phyloP scores from a whole-genome alignment of 1,284 basidiomycete genomes.

The Marasmius oreades region DNA sequence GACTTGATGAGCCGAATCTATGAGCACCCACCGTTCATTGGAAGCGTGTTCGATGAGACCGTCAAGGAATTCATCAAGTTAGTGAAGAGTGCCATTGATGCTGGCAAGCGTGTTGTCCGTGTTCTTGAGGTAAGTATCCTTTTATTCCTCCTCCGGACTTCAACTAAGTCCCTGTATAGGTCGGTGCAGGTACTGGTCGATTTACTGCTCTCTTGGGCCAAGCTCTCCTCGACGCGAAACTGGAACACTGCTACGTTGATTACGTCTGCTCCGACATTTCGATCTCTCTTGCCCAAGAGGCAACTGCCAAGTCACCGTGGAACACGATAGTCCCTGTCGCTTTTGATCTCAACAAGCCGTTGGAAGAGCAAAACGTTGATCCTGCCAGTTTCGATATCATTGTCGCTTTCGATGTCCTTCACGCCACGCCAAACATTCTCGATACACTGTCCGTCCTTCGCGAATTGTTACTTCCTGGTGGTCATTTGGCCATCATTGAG shows the following conservation, averaged over 20 bases:
- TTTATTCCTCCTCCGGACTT: background rate
- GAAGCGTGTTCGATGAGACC: conserved; percentile 16
- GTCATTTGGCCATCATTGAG: conserved; percentile 11
- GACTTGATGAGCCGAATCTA: conserved; percentile 22
- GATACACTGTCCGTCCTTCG: conserved; percentile 12
- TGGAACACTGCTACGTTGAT: conserved; percentile 18
- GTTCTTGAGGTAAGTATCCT: conserved; percentile 20
- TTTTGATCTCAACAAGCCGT: conserved; percentile 17
- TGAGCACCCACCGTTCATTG: conserved; percentile 16
- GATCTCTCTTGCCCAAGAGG: conserved; percentile 18
- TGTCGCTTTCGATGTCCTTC: conserved; percentile 20
- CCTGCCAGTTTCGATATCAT: conserved; percentile 22
- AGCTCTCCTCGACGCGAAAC: conserved; percentile 15
- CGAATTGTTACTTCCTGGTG: conserved; percentile 19
- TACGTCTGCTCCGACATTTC: conserved; percentile 21
- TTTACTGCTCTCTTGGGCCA: conserved; percentile 19
- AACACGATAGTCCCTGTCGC: conserved; percentile 16
- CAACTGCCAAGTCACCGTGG: conserved; percentile 17
- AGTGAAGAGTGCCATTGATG: conserved; percentile 7
- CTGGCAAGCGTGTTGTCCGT: conserved; percentile 21
- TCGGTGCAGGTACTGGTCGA: conserved; percentile 17
- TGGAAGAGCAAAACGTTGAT: conserved; percentile 17
- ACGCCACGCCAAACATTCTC: conserved; percentile 14
- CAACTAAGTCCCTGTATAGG: background rate
- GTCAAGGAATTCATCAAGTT: conserved; percentile 15